Conservation (phyloP, 73 alveolate genomes). For the Blepharisma japonicum region DNA sequence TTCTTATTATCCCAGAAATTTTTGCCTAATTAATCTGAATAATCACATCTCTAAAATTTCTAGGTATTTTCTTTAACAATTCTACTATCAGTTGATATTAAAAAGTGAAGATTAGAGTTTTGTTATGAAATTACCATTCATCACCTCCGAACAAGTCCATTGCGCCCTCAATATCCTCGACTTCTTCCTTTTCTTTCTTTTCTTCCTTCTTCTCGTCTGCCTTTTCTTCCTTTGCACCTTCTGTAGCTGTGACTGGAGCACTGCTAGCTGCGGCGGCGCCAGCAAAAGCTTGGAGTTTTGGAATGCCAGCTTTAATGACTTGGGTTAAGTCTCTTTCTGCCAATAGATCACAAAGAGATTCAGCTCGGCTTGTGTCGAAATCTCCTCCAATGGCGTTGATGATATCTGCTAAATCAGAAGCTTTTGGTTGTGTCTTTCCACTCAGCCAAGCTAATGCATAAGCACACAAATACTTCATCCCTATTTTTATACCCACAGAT, state of each 20-base stretch:
- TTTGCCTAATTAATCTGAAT: no score
- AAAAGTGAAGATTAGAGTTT: no score
- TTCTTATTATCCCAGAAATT: no score
- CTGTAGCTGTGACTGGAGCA: background rate
- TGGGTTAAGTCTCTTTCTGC: slow-evolving; percentile 11
- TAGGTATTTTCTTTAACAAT: no score
- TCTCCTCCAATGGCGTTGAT: background rate
- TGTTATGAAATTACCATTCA: background rate
- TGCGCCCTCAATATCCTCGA: slow-evolving; percentile 11
- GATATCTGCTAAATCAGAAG: background rate
- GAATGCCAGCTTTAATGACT: background rate
- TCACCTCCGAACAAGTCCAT: slow-evolving; percentile 4
- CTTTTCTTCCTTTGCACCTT: background rate
- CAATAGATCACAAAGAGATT: background rate
- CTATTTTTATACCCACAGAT: no score
- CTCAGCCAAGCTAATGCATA: no score
- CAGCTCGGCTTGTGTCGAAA: slow-evolving; percentile 4
- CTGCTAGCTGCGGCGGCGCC: slow-evolving; percentile 2
- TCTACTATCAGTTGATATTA: no score
- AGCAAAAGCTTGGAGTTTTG: background rate
- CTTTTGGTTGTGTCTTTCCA: background rate
- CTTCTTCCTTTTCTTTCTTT: background rate
- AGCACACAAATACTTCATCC: no score
- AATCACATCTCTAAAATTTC: no score
- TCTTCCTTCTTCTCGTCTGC: slow-evolving; percentile 12